Evolutionary conservation across 2,329 filamentous ascomycete genomes (phyloP).

Genomic region (Periconia digitata): DNA sequence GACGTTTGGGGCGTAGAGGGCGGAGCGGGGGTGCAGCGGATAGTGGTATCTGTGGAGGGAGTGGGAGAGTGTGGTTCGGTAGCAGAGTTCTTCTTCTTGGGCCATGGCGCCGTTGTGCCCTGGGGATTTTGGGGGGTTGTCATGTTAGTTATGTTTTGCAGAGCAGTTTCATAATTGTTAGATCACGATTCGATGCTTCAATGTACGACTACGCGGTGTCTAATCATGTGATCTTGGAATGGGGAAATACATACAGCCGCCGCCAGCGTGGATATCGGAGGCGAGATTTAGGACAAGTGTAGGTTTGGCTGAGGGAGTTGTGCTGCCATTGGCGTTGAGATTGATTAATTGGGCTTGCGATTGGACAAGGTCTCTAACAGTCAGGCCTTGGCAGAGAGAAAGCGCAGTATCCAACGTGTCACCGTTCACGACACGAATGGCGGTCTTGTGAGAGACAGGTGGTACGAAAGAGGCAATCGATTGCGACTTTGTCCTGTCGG

Average conservation of each 20-base stretch:
- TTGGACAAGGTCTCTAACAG: constrained; percentile 4
- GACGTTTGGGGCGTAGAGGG: constrained; percentile 63
- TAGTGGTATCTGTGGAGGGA: constrained; percentile 55
- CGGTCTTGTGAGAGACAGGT: too few species aligned
- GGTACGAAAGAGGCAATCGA: too few species aligned
- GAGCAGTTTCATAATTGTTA: not conserved
- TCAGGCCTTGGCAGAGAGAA: constrained; percentile 20
- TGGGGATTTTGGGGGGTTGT: constrained; percentile 47
- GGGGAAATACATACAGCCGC: too few species aligned
- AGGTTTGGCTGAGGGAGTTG: constrained; percentile 22
- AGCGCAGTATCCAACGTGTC: constrained; percentile 40
- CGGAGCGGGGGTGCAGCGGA: constrained; percentile 53
- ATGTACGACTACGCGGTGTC: too few species aligned
- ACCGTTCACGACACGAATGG: constrained; percentile 33
- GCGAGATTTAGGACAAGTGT: constrained; percentile 70
- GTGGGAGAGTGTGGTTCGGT: constrained; percentile 58
- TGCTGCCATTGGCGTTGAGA: not conserved
- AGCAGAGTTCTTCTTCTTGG: constrained; percentile 71
- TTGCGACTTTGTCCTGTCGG: constrained; percentile 7
- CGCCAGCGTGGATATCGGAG: constrained; percentile 59
- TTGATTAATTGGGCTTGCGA: not conserved
- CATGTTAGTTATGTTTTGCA: not conserved
- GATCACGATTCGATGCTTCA: too few species aligned
- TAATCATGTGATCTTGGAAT: too few species aligned
- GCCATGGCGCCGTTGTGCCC: constrained; percentile 62